Percentiles rank a stretch among this genome's conserved stretches.
Conservation (phyloP, 2,329 filamentous ascomycete genomes). For the Coniochaeta ligniaria region DNA sequence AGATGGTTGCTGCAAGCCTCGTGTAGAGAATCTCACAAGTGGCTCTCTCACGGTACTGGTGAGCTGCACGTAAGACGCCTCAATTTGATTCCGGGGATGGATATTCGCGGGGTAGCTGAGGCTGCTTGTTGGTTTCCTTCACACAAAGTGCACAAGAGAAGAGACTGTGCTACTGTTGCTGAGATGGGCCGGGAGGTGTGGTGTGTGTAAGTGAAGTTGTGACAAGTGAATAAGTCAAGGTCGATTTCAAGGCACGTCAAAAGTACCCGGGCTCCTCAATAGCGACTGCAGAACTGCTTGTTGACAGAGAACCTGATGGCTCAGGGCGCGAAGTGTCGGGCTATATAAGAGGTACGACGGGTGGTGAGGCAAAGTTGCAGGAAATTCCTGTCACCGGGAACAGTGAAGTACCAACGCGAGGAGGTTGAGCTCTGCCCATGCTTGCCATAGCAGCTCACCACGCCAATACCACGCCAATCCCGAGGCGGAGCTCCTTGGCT, state of each 20-base stretch:
- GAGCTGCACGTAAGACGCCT: not conserved
- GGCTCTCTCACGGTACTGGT: not conserved
- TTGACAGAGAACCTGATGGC: conserved; percentile 7
- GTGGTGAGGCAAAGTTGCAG: not conserved
- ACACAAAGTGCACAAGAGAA: not conserved
- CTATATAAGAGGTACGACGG: not conserved
- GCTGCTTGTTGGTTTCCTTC: not conserved
- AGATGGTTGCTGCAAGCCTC: not conserved
- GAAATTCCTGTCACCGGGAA: not conserved
- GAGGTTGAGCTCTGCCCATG: not conserved
- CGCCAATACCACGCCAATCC: not conserved
- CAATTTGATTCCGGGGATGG: not conserved
- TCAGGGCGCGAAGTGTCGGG: not conserved
- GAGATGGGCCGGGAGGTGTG: not conserved
- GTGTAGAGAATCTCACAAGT: not conserved
- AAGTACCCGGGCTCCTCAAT: conserved; percentile 25
- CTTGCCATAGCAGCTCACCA: not conserved
- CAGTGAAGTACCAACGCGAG: not conserved
- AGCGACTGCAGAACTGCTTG: conserved; percentile 25
- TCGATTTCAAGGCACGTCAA: conserved; percentile 10
- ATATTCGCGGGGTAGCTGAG: not conserved
- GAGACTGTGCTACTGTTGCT: not conserved
- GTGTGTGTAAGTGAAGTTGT: not conserved
- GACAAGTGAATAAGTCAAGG: not conserved
- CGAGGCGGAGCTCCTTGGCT: not conserved